Evolutionary conservation across 208 protist genomes (phyloP).

Genomic region (Trypanosoma rangeli): DNA sequence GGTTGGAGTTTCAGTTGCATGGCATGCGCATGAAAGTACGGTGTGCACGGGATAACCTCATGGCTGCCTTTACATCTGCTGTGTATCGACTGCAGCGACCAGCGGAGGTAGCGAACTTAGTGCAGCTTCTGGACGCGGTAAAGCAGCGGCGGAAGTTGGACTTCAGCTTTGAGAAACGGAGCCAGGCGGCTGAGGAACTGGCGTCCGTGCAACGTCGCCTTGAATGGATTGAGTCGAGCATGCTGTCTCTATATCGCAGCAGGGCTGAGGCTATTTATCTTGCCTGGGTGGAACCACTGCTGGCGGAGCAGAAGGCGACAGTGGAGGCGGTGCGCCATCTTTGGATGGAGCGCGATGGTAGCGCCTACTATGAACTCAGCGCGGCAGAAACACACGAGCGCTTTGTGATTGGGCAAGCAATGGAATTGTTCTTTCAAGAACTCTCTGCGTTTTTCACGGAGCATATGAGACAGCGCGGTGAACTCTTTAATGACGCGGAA

Average conservation of each 20-base stretch:
- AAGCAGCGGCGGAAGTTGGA: constrained; percentile 17
- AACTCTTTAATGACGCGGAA: constrained; percentile 25
- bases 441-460: constrained; percentile 27
- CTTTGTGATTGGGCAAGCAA: constrained; percentile 33
- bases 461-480: constrained; percentile 14
- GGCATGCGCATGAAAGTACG: constrained; percentile 32
- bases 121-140: constrained; percentile 22
- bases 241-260: constrained; percentile 42
- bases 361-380: constrained; percentile 40
- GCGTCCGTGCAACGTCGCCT: constrained; percentile 32
- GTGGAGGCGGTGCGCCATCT: constrained; percentile 39
- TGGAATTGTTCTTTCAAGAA: constrained; percentile 35
- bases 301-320: constrained; percentile 32
- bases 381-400: constrained; percentile 45
- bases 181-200: constrained; percentile 18
- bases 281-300: constrained; percentile 45
- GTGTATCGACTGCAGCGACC: constrained; percentile 21
- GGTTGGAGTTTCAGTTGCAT: constrained; percentile 15
- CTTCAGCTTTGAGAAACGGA: constrained; percentile 30
- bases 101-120: constrained; percentile 7
- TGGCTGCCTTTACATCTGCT: constrained; percentile 16
- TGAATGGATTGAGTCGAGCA: constrained; percentile 46
- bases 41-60: constrained; percentile 23
- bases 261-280: constrained; percentile 38
- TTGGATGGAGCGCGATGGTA: constrained; percentile 40